Evolutionary conservation across 1,284 basidiomycete species (phyloP).

Genomic region (Trichosporon ovoides): DNA sequence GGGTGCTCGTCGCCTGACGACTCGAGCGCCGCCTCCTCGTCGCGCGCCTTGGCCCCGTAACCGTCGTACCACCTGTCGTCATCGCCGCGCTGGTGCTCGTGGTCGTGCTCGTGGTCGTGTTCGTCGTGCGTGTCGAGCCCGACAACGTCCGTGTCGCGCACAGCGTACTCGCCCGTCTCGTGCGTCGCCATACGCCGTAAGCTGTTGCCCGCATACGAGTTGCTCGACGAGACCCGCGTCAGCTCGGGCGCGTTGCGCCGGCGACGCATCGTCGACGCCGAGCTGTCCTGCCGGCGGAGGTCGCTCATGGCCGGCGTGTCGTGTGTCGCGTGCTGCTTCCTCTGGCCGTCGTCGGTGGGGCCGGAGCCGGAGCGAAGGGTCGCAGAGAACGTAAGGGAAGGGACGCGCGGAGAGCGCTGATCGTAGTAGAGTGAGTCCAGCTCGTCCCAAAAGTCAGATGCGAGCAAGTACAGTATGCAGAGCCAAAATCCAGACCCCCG

Average conservation of each 20-base stretch:
- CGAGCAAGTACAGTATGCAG: too few species aligned
- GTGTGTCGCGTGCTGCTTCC: too few species aligned
- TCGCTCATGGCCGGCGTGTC: not conserved
- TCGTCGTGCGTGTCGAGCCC: constrained; percentile 30
- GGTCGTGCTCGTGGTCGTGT: constrained; percentile 23
- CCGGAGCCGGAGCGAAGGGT: not conserved
- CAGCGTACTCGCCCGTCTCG: constrained; percentile 38
- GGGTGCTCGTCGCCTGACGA: not conserved
- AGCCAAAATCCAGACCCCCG: too few species aligned
- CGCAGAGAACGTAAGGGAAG: not conserved
- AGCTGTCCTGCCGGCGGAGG: not conserved
- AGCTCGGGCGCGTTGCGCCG: not conserved
- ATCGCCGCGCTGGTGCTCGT: not conserved
- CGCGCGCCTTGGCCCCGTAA: not conserved
- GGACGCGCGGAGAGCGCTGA: not conserved
- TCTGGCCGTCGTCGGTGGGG: too few species aligned
- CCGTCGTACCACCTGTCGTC: not conserved
- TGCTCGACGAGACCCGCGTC: not conserved
- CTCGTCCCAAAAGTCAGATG: not conserved
- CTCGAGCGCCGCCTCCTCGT: constrained; percentile 1
- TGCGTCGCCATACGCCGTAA: constrained; percentile 44
- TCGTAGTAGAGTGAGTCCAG: not conserved
- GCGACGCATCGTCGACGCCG: not conserved
- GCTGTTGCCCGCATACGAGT: constrained; percentile 7
- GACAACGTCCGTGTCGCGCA: constrained; percentile 15